Conservation (phyloP, 495 filamentous ascomycete species). For the Stereocaulon alpinum region DNA sequence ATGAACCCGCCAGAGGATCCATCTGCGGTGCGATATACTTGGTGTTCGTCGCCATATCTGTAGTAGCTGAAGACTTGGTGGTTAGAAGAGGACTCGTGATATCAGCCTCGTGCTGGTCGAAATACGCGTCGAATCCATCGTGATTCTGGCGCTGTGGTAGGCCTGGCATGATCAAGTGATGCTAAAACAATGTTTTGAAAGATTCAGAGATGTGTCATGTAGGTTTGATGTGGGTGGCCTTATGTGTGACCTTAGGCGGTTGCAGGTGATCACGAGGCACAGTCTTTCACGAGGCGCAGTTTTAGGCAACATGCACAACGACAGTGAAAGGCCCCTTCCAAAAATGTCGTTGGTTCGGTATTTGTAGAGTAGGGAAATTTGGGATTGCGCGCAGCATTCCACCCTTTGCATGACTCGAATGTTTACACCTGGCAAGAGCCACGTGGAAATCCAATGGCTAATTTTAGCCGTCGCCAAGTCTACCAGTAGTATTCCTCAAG, state of each 20-base stretch:
- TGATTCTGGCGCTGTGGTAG: not conserved
- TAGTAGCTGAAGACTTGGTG: not conserved
- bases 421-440: not conserved
- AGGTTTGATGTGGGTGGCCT: not conserved
- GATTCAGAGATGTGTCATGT: not conserved
- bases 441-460: not conserved
- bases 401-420: not conserved
- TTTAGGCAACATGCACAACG: too few relatives aligned
- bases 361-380: not conserved
- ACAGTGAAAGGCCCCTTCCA: not conserved
- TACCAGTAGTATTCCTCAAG: conserved; percentile 19
- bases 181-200: not conserved
- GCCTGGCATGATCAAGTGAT: conserved; percentile 6
- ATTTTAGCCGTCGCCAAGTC: not conserved
- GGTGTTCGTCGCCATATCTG: not conserved
- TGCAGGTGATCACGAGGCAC: not conserved
- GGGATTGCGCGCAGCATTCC: not conserved
- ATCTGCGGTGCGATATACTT: conserved; percentile 18
- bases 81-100: not conserved
- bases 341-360: not conserved
- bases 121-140: not conserved
- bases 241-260: not conserved
- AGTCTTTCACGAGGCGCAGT: not conserved
- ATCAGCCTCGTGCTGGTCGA: not conserved
- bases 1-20: conserved; percentile 10